Conservation (phyloP, 179 eudicot species). For the Nepenthes alata region DNA sequence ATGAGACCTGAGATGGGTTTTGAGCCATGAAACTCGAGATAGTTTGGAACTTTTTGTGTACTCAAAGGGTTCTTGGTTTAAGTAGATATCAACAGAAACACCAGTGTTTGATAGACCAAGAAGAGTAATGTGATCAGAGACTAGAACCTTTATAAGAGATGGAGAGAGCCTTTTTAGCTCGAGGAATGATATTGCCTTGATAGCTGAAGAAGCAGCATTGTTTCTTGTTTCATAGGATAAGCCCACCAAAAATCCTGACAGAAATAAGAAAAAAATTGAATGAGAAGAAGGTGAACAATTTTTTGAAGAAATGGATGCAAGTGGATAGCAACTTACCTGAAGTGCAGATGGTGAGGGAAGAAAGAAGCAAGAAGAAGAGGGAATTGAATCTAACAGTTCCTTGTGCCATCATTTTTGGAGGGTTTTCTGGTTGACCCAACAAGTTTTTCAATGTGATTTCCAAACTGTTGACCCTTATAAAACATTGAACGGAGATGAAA, state of each 20-base stretch:
- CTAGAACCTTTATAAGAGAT: constrained; percentile 12
- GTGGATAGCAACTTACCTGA: constrained; percentile 26
- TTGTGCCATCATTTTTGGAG: constrained; percentile 36
- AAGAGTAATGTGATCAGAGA: constrained; percentile 9
- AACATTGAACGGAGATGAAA: not conserved
- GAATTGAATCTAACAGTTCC: constrained; percentile 8
- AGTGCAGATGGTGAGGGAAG: constrained; percentile 21
- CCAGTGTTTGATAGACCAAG: constrained; percentile 7
- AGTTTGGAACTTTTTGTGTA: not conserved
- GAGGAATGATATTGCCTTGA: constrained; percentile 7
- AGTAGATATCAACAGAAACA: constrained; percentile 9
- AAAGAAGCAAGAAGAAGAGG: constrained; percentile 25
- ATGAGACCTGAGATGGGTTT: constrained; percentile 8
- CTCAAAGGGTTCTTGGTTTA: constrained; percentile 6
- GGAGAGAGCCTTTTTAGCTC: constrained; percentile 6
- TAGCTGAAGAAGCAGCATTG: constrained; percentile 2
- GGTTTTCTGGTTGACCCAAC: constrained; percentile 17
- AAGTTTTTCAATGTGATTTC: not conserved
- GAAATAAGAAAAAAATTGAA: not conserved
- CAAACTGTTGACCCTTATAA: not conserved
- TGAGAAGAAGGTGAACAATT: not conserved
- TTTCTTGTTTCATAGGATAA: constrained; percentile 14
- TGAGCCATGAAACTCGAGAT: constrained; percentile 8
- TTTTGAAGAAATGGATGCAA: not conserved
- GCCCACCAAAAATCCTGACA: constrained; percentile 13